Evolutionary conservation across 495 filamentous ascomycete species (phyloP).

Genomic region (Pseudevernia furfuracea): DNA sequence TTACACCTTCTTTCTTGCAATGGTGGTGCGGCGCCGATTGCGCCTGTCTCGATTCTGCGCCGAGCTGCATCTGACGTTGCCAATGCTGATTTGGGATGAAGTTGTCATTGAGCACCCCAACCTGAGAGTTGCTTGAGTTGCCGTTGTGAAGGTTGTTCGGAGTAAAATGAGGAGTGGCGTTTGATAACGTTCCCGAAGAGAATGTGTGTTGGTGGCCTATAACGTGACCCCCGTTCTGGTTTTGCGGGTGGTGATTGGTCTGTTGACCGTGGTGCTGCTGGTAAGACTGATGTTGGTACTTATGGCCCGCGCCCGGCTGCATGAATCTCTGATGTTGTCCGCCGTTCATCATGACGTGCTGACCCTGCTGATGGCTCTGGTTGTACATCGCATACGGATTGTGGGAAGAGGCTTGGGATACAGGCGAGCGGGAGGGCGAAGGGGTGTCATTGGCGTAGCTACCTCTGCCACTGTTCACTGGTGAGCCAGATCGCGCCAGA

Average conservation of each 20-base stretch:
- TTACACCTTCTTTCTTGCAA: constrained; percentile 38
- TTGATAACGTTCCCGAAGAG: constrained; percentile 65
- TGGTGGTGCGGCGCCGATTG: constrained; percentile 56
- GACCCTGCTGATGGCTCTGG: constrained; percentile 70
- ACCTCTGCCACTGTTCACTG: constrained; percentile 39
- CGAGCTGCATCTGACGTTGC: constrained; percentile 76
- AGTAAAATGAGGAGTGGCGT: constrained; percentile 67
- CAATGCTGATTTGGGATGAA: constrained; percentile 65
- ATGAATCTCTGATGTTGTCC: constrained; percentile 58
- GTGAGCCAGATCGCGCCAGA: constrained; percentile 50
- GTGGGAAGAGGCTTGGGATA: constrained; percentile 56
- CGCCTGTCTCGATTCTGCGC: constrained; percentile 60
- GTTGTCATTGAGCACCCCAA: constrained; percentile 45
- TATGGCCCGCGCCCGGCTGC: constrained; percentile 60
- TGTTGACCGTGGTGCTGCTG: constrained; percentile 70
- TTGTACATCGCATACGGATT: constrained; percentile 72
- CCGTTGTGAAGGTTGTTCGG: constrained; percentile 71
- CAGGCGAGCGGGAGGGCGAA: constrained; percentile 63
- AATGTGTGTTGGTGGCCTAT: constrained; percentile 73
- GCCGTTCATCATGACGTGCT: constrained; percentile 67
- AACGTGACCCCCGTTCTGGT: constrained; percentile 58
- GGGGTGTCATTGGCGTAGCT: constrained; percentile 50
- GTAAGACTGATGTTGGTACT: constrained; percentile 62
- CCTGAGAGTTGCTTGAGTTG: constrained; percentile 48
- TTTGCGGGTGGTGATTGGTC: constrained; percentile 63